Conservation (phyloP, 768 basidiomycete genomes). For the Lactarius hatsudake region DNA sequence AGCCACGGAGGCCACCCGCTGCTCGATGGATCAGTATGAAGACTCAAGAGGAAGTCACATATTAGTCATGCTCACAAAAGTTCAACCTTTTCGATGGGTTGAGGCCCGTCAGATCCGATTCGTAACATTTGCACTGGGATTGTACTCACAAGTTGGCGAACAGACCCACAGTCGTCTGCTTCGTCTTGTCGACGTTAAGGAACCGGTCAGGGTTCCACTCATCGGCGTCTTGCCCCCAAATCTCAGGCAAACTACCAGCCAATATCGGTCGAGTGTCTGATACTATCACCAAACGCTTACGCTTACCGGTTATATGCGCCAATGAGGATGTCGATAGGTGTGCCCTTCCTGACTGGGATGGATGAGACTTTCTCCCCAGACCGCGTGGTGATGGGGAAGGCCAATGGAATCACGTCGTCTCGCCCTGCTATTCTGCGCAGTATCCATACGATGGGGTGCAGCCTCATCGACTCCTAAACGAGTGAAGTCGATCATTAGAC, state of each 20-base stretch:
- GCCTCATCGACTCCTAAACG: constrained; percentile 23
- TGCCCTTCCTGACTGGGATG: constrained; percentile 25
- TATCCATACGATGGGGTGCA: constrained; percentile 22
- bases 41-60: neutral
- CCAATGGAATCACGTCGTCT: constrained; percentile 26
- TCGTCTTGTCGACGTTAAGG: constrained; percentile 21
- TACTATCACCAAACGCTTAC: neutral
- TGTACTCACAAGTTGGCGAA: constrained; percentile 26
- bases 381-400: constrained; percentile 18
- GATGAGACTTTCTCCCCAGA: constrained; percentile 23
- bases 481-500: neutral
- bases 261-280: neutral
- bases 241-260: constrained; percentile 15
- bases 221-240: constrained; percentile 26
- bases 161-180: constrained; percentile 20
- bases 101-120: neutral
- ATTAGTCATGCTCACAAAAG: constrained; percentile 22
- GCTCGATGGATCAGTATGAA: constrained; percentile 3
- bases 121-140: no score
- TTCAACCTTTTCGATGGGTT: constrained; percentile 18
- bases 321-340: constrained; percentile 20
- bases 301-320: constrained; percentile 23
- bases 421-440: constrained; percentile 15
- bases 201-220: constrained; percentile 27
- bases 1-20: constrained; percentile 24